Conservation (phyloP, 768 basidiomycete genomes). For the Russula sp. region DNA sequence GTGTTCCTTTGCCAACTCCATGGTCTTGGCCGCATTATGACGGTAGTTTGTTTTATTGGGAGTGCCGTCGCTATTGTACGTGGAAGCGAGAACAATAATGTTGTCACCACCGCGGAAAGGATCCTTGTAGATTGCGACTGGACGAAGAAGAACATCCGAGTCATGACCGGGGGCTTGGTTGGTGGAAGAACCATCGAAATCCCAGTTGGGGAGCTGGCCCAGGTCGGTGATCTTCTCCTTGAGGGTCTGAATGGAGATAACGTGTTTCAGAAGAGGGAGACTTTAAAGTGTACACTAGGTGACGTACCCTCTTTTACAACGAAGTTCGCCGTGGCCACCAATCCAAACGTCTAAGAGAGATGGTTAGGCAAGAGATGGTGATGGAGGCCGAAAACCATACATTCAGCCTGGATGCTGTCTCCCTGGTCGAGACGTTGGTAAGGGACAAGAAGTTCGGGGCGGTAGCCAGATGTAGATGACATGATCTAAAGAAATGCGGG, state of each 20-base stretch:
- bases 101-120: constrained; percentile 99
- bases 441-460: constrained; percentile 83
- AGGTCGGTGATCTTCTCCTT: constrained; percentile 83
- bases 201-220: constrained; percentile 92
- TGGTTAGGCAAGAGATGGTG: constrained; percentile 21
- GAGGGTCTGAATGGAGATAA: constrained; percentile 60
- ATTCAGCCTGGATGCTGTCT: constrained; percentile 92
- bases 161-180: constrained; percentile 94
- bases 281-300: constrained; percentile 10
- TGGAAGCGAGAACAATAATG: constrained; percentile 94
- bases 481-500: constrained; percentile 12
- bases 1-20: constrained; percentile 82
- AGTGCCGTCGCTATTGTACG: constrained; percentile 98
- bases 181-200: constrained; percentile 98
- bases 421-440: constrained; percentile 89
- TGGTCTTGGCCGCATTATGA: constrained; percentile 89
- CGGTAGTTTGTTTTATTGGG: constrained; percentile 97
- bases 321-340: constrained; percentile 90
- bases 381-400: constrained; percentile 42
- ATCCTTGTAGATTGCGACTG: constrained; percentile 96
- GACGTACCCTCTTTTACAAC: constrained; percentile 90
- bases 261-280: constrained; percentile 10
- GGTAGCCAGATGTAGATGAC: constrained; percentile 43
- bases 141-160: constrained; percentile 98
- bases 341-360: constrained; percentile 86